Base-by-base conservation (phyloP, 2,329 filamentous ascomycete genomes). In the Cordyceps tenuipes region DNA sequence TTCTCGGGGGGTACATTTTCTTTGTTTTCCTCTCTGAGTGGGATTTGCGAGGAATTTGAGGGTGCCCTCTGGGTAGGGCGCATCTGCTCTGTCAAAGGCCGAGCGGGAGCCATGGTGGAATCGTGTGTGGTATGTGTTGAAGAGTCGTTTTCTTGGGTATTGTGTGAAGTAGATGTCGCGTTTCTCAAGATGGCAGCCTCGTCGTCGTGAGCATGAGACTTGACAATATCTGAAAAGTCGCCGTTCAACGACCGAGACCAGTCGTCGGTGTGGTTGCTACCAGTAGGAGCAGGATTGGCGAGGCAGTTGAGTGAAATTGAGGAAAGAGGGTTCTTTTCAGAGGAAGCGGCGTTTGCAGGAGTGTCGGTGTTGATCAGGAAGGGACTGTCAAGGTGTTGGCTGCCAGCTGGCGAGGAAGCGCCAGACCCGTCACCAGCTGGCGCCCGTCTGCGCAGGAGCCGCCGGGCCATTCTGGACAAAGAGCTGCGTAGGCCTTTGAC, bases 21-120 rank as follows among this genome's bases (percentile, higher is more conserved):
- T 53, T 61, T 61, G 36, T 61, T 61, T 23, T 61, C 59, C 17
- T 47, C 44, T 23, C 12, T 23, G 1, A 21, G 52, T 17, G 48
- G 49, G n/a, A 48, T 31, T 2, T 47, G 29, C 5, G 41, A 34
- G 43, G 29, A 9, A n/a, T 21, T 4, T 31, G 21, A 13, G 29
- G 46, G 51, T 5, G 36, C 36, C 52, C 56, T 61, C 61, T 79
- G 73, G 64, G 83, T 80, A 23, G 76, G 68, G 36, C 71, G 72
- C 57, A 70, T 72, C 63, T 80, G 77, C 19, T 66, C 63, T 8
- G 60, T 23, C 12, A 57, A 46, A 8, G 59, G 59, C 10, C 29
- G 46, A 59, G 57, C 12, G 10, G 52, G 46, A 8, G 52, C n/a
- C 59, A 61, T 61, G 59, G 31, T 47, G 12, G 26, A n/a, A 51